Evolutionary conservation across 306 rosid genomes (phyloP).

Genomic region (Casuarina equisetifolia): DNA sequence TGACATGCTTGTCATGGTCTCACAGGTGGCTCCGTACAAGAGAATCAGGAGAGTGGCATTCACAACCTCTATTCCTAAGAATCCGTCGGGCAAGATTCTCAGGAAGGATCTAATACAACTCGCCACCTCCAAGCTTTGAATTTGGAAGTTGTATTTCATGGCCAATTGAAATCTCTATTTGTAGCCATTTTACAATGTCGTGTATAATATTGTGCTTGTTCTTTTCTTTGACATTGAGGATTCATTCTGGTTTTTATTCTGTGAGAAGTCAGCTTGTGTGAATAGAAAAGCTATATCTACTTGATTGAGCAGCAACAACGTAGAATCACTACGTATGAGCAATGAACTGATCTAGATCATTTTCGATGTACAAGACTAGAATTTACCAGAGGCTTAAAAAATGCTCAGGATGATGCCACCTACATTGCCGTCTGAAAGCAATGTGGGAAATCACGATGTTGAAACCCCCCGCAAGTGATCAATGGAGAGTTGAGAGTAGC

Average conservation of each 20-base stretch:
- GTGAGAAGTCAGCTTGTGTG: background rate
- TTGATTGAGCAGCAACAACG: background rate
- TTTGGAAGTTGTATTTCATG: background rate
- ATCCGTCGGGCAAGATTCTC: slow-evolving; percentile 90
- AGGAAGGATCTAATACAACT: slow-evolving; percentile 90
- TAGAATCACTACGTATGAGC: background rate
- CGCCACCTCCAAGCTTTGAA: slow-evolving; percentile 71
- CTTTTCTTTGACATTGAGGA: background rate
- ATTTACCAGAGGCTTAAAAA: background rate
- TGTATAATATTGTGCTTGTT: background rate
- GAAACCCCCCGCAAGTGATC: background rate
- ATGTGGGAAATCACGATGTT: no score
- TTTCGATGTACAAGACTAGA: background rate
- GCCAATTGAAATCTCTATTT: background rate
- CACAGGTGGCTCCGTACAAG: slow-evolving; percentile 92
- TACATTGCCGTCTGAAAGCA: no score
- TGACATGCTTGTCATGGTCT: background rate
- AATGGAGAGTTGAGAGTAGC: background rate
- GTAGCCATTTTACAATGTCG: background rate
- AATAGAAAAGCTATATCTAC: background rate
- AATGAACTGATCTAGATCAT: background rate
- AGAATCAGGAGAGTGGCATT: slow-evolving; percentile 76
- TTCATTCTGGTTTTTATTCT: background rate
- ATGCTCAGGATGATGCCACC: background rate
- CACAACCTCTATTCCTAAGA: slow-evolving; percentile 77